These are phyloP conservation scores for Zymoseptoria ardabiliae DNA, from an alignment of 2,329 filamentous ascomycete species.

Conservation along the genomic window DNA sequence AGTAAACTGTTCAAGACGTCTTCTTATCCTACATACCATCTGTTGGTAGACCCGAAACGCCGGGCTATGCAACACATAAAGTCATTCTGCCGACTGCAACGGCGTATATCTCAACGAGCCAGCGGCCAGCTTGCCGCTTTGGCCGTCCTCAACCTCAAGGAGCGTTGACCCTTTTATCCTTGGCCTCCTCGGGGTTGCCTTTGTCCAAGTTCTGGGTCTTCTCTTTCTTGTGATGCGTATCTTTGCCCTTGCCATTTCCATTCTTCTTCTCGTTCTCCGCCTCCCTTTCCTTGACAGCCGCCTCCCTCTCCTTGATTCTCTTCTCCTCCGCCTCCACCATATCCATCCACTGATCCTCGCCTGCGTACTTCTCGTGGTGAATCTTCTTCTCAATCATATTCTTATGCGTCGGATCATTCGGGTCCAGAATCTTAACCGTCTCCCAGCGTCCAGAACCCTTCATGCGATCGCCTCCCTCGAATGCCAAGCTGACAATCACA, in stretches of 20 bases:
- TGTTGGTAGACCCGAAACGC: not conserved
- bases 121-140: too few relatives aligned
- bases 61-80: not conserved
- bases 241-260: constrained; percentile 4
- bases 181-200: constrained; percentile 17
- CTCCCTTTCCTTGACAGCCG: constrained; percentile 27
- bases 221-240: not conserved
- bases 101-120: not conserved
- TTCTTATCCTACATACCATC: not conserved
- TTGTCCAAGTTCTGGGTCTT: constrained; percentile 13
- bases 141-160: constrained; percentile 6
- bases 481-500: constrained; percentile 70
- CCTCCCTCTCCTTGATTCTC: constrained; percentile 45
- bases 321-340: constrained; percentile 78
- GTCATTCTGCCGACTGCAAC: not conserved
- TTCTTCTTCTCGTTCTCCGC: constrained; percentile 12
- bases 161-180: constrained; percentile 17
- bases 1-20: not conserved
- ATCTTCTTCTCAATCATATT: constrained; percentile 78
- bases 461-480: constrained; percentile 74
- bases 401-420: constrained; percentile 75
- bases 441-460: constrained; percentile 73
- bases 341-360: constrained; percentile 90
- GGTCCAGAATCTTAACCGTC: constrained; percentile 73
- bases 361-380: constrained; percentile 78